phyloP scores from a whole-genome alignment of 1,284 basidiomycete species.

The Schizophyllum commune region DNA sequence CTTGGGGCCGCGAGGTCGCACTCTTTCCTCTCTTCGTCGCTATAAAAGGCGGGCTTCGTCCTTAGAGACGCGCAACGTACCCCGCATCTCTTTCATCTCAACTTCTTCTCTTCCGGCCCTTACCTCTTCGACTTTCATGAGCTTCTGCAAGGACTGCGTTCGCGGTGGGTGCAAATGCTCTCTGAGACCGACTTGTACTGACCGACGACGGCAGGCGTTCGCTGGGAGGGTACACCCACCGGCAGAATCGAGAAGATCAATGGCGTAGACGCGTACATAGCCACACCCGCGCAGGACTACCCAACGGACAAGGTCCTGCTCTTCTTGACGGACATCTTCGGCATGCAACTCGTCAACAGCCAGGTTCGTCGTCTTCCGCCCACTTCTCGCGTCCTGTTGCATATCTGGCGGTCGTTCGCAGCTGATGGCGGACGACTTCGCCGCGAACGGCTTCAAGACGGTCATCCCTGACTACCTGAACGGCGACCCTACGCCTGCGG shows the following conservation, averaged over 20 bases:
- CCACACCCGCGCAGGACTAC: conserved; percentile 39
- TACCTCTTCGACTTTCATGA: conserved; percentile 26
- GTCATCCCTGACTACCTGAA: conserved; percentile 53
- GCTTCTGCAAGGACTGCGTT: conserved; percentile 46
- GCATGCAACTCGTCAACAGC: conserved; percentile 49
- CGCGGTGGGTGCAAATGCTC: conserved; percentile 24
- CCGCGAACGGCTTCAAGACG: conserved; percentile 62
- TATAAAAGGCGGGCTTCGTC: neutral
- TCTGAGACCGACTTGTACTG: neutral
- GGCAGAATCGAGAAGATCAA: conserved; percentile 32
- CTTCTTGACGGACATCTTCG: conserved; percentile 59
- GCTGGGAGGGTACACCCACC: neutral
- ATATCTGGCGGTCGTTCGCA: conserved; percentile 16
- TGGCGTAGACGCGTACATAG: conserved; percentile 45
- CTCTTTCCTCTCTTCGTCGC: neutral
- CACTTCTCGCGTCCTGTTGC: neutral
- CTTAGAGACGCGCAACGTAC: neutral
- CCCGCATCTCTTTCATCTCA: neutral
- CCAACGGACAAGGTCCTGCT: conserved; percentile 51
- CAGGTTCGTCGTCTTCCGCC: conserved; percentile 24
- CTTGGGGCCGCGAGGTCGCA: no score
- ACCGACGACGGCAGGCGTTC: neutral
- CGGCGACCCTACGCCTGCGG: conserved; percentile 44
- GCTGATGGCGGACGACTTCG: conserved; percentile 68
- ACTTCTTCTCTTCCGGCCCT: neutral